Evolutionary conservation across 148 eudicot species (phyloP), one percentile per base, ranked within the genome.

Genomic region (Silene conica): DNA sequence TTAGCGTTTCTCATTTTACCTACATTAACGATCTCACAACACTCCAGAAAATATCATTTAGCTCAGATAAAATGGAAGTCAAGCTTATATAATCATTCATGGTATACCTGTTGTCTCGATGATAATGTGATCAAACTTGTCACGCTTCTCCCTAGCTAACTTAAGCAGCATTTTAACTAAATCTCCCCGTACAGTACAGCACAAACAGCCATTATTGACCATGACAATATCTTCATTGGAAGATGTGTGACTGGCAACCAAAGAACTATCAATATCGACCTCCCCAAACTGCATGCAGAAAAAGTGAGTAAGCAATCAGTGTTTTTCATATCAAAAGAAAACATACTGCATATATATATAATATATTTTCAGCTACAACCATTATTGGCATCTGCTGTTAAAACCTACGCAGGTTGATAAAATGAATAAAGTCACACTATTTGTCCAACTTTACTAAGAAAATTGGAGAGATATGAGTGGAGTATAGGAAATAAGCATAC

Each of bases 101-200:
- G 18, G 43, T 50, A 52, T 83, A 88, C 98, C 98, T 74, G 98
- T 93, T 54, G 98, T 93, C 89, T 93, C 98, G 56, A 93, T 91
- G 57, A 93, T 89, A 65, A 93, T 93, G 75, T 93, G 98, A 83
- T 93, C 98, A 79, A 93, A 89, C 71, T 88, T 87, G 80, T 89
- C 97, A 68, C 89, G 82, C 82, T 78, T 89, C 76, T 85, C 85
- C 78, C 83, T 85, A 72, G 92, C 97, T 85, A 93, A 85, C 67
- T 93, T 90, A 75, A 93, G 76, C 75, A 93, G 84, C 94, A 93
- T 76, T 79, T 88, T 91, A 55, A 91, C 92, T 73, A 93, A 82
- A 86, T 93, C 98, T 67, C 98, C 98, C 50, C 92, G 92, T 43
- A 93, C 97, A 31, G 98, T 93, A 76, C 98, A 93, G 65, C 98